A percentile compares a stretch with the other conserved stretches of the same genome.
These are phyloP conservation scores for Pleochaeta shiraiana DNA, from an alignment of 2,329 filamentous ascomycete genomes.

Conservation along the genomic window DNA sequence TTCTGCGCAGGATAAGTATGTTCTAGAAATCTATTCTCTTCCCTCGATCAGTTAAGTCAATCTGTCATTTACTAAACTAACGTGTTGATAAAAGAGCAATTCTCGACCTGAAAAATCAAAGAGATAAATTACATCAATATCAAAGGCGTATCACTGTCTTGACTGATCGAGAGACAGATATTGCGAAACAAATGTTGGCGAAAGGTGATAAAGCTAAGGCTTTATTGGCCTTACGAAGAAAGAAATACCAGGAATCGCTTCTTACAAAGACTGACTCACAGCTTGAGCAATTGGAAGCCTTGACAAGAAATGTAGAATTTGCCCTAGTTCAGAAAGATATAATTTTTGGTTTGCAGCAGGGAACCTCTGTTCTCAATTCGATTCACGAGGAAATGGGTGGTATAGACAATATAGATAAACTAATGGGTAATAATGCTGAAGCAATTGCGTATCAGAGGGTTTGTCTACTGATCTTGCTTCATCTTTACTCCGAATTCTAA, in stretches of 20 bases:
- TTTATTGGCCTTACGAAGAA: constrained; percentile 70
- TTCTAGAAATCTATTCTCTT: constrained; percentile 5
- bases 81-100: constrained; percentile 44
- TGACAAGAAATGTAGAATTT: constrained; percentile 84
- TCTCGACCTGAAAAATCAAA: constrained; percentile 92
- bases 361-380: constrained; percentile 68
- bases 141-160: constrained; percentile 74
- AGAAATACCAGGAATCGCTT: constrained; percentile 91
- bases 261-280: constrained; percentile 79
- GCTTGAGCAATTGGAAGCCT: constrained; percentile 76
- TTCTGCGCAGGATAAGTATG: constrained; percentile 69
- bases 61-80: not conserved
- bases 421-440: constrained; percentile 83
- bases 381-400: constrained; percentile 96
- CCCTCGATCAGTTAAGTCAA: constrained; percentile 4
- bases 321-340: constrained; percentile 94
- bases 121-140: constrained; percentile 93
- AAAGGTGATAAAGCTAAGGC: constrained; percentile 62
- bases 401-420: constrained; percentile 78
- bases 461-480: constrained; percentile 14
- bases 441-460: constrained; percentile 82
- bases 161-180: constrained; percentile 68
- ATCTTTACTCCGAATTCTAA: not conserved
- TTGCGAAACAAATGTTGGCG: constrained; percentile 64
- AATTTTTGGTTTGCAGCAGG: constrained; percentile 77